These are phyloP conservation scores for Flaveria linearis DNA, from an alignment of 129 eudicot species.

Conservation along the genomic window DNA sequence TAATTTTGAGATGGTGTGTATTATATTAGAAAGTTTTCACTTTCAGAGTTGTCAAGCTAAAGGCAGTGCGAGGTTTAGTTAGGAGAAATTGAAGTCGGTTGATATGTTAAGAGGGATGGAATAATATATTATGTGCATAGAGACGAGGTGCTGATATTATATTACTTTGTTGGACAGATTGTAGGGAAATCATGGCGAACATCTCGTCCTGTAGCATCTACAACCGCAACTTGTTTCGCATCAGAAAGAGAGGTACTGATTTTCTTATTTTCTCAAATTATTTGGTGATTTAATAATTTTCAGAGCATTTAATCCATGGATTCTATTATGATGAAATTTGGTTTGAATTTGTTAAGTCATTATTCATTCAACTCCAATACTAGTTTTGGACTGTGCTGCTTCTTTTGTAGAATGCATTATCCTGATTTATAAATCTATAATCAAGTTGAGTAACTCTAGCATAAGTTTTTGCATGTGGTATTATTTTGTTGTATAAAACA, in stretches of 20 bases:
- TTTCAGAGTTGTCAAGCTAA: conserved; percentile 11
- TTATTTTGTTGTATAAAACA: background rate
- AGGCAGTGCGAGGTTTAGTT: no score
- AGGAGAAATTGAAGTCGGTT: no score
- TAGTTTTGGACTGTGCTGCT: conserved; percentile 16
- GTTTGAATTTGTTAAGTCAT: conserved; percentile 5
- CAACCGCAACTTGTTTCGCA: conserved; percentile 36
- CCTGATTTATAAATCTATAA: background rate
- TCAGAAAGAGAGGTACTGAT: conserved; percentile 54
- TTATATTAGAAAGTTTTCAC: background rate
- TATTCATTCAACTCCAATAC: background rate
- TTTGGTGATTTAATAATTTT: conserved; percentile 11
- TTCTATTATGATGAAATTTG: conserved; percentile 1
- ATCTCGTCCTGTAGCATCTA: conserved; percentile 35
- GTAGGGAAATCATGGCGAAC: conserved; percentile 48
- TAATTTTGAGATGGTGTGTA: background rate
- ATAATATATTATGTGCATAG: conserved; percentile 2
- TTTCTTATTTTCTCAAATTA: background rate
- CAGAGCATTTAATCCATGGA: background rate
- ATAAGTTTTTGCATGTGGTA: background rate
- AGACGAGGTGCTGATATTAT: background rate
- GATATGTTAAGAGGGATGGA: background rate
- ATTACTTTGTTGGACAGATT: conserved; percentile 39
- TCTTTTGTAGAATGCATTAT: conserved; percentile 3
- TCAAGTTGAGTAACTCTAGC: background rate